Base-by-base conservation (phyloP, 2,329 filamentous ascomycete genomes). In the Penicillium fuscoglaucum region DNA sequence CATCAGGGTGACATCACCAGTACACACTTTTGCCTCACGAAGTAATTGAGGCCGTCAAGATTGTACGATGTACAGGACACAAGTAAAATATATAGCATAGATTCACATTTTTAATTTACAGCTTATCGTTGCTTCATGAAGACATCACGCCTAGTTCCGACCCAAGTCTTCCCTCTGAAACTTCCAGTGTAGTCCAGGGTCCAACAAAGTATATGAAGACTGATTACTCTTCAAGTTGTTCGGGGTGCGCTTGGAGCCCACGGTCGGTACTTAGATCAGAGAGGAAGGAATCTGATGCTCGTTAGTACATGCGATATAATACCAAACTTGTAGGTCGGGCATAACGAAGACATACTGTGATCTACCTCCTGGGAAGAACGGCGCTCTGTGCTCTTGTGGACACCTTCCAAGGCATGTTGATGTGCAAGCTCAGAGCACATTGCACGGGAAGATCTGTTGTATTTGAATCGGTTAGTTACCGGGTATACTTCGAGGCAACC, bases 391-490 rank as follows among this genome's bases (percentile, higher is more conserved):
- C 55, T 48, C 45, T 54, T 48, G 10, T 65, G 58, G 0, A 68
- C 57, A 31, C 62, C 58, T 19, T 68, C 63, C 5, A 64, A 6
- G 12, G 66, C 66, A 28, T 68, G 63, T 12, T 67, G 61, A 6
- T 68, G 66, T 1, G 66, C 61, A 6, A 67, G 63, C 28, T 68
- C 65, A 1, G 61, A 56, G 28, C 65, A 68, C 49, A 59, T 62
- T 2, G 60, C 40, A 33, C 61, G 58, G 4, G 64, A 56, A 12
- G 63, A 65, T 17, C 66, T 68, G 13, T n/a, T 40, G 6, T 37
- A 19, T n/a, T 28, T 6, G 8, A 19, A 31, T 24, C 29, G 2
- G 40, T 62, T 19, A 61, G 45, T 12, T 15, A 26, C 6, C 4
- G 15, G 19, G 15, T 13, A 3, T 44, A 6, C 6, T 15, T 35